Base-by-base conservation (phyloP, 2,329 filamentous ascomycete species). In the Verruconis gallopava region DNA sequence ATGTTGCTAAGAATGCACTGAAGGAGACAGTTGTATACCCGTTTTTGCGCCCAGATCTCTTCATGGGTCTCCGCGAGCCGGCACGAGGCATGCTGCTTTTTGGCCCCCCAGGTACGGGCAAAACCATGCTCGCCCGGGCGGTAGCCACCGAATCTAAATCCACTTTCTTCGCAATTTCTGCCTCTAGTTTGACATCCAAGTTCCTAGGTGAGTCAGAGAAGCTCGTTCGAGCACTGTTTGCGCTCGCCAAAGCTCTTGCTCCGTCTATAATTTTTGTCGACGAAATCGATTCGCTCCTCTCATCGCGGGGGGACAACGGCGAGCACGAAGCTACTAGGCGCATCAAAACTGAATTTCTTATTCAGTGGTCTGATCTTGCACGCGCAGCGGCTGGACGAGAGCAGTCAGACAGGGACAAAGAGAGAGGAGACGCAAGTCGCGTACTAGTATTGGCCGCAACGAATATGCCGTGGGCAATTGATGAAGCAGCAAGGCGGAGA, bases 261-360 rank as follows among this genome's bases (percentile, higher is more conserved):
- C 91, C 91, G 0, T 91, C 83, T 47, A 96, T 98, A 57, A 96
- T 98, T 45, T 98, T 98, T 51, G 86, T 98, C 3, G 91, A 98
- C 54, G 91, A 98, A 58, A 98, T 98, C 48, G 91, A 98, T 58
- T 94, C 88, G 1, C 66, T 98, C 0, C 71, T 98, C 1, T 93
- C 86, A 1, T 77, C 86, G 13, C 72, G 91, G 40, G 84, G 85
- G 17, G 32, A 38, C 0, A 79, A 79, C 3, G 81, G 84, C 1
- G 91, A 96, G 55, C 84, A 96, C 52, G 91, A 98, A 62, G 85
- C 91, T 1, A 93, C 86, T 1, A 72, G 89, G 44, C 75, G 91
- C 43, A 93, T 95, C 55, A 98, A 98, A 64, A 98, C 91, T 0
- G 91, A 98, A 56, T 98, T 98, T 52, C 66, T 98, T 21, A 95